Conservation (phyloP, 441 rosid species). For the Macaranga tanarius region DNA sequence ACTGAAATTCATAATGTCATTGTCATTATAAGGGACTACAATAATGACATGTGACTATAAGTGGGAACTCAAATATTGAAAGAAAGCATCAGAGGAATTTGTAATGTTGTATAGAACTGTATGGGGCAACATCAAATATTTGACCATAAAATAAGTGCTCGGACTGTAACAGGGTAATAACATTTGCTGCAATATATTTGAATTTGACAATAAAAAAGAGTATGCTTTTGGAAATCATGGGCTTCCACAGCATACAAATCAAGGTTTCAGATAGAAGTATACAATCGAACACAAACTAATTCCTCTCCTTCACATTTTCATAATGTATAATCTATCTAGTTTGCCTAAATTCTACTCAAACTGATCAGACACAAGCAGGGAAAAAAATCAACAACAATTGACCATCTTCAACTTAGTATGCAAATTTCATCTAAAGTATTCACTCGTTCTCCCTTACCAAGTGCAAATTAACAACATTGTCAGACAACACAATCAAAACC, state of each 20-base stretch:
- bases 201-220: not conserved
- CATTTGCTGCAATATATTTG: not conserved
- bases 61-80: not conserved
- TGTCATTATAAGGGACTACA: not conserved
- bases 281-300: not conserved
- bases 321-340: not conserved
- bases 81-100: not conserved
- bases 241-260: not conserved
- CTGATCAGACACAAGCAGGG: not conserved
- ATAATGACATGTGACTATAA: not conserved
- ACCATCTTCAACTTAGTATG: not conserved
- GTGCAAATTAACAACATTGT: not conserved
- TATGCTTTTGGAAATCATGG: not conserved
- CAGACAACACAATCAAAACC: not conserved
- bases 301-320: not conserved
- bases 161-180: not conserved
- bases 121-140: slow-evolving; percentile 3
- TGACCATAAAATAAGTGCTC: not conserved
- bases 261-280: not conserved
- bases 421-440: not conserved
- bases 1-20: not conserved
- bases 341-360: slow-evolving; percentile 1
- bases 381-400: not conserved
- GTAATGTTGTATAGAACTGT: not conserved
- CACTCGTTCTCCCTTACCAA: not conserved